These are phyloP conservation scores for Wickerhamomyces sp. DNA, from an alignment of 1,139 yeast species.

Conservation along the genomic window DNA sequence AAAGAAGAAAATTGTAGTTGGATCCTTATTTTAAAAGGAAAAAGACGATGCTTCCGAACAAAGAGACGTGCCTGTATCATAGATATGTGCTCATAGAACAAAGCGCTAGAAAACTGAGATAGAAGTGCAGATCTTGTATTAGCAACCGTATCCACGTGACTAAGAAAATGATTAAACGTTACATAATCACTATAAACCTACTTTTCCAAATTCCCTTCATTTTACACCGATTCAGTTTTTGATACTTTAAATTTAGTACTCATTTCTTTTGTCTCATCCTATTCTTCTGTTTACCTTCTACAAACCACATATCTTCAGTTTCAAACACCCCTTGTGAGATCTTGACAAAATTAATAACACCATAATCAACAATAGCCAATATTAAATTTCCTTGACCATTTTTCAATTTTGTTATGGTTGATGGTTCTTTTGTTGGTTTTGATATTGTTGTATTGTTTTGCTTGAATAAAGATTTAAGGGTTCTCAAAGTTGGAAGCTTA, in stretches of 20 bases:
- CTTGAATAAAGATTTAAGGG: conserved; percentile 28
- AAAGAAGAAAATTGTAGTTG: background rate
- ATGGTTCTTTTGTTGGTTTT: conserved; percentile 27
- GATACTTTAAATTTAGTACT: too few relatives aligned
- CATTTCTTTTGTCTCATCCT: background rate
- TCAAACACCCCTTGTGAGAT: conserved; percentile 58
- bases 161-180: too few relatives aligned
- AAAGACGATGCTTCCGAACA: too few relatives aligned
- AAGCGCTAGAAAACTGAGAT: too few relatives aligned
- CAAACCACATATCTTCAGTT: conserved; percentile 32
- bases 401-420: conserved; percentile 32
- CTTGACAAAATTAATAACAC: conserved; percentile 62
- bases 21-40: too few relatives aligned
- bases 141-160: too few relatives aligned
- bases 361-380: conserved; percentile 67
- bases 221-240: too few relatives aligned
- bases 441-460: conserved; percentile 44
- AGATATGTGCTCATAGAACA: too few relatives aligned
- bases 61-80: too few relatives aligned
- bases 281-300: background rate
- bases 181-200: too few relatives aligned
- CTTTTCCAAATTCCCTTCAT: too few relatives aligned
- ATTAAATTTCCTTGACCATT: conserved; percentile 45
- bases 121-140: too few relatives aligned
- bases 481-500: conserved; percentile 47